These are phyloP conservation scores for Cercospora citrullina DNA, from an alignment of 2,329 filamentous ascomycete species.

Conservation along the genomic window DNA sequence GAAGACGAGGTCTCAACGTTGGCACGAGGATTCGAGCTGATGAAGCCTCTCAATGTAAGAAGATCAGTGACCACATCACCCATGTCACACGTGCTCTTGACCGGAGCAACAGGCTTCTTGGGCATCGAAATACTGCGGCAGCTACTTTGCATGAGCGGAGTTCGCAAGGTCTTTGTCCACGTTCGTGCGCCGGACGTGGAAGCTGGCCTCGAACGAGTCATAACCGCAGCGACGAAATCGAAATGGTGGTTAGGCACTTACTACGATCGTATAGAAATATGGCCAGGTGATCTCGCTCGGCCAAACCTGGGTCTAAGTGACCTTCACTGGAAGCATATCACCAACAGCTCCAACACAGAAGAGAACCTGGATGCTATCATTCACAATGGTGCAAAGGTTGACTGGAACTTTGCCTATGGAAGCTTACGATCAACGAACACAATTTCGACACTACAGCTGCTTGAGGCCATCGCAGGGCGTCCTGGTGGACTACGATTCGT, in stretches of 20 bases:
- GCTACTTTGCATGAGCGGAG: background rate
- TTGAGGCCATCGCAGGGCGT: background rate
- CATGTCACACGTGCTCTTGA: background rate
- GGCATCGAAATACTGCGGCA: background rate
- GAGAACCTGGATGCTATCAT: background rate
- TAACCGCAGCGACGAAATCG: background rate
- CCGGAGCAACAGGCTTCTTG: background rate
- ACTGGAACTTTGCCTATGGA: background rate
- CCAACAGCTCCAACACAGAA: background rate
- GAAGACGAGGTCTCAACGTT: background rate
- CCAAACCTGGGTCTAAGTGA: background rate
- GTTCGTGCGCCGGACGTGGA: background rate
- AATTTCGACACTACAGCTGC: background rate
- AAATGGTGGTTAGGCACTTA: background rate
- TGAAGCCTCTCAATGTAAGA: background rate
- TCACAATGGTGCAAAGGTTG: background rate
- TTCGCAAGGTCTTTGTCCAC: background rate
- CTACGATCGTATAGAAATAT: background rate
- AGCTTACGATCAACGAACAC: background rate
- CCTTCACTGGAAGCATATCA: background rate
- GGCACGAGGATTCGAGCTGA: background rate
- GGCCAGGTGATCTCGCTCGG: background rate
- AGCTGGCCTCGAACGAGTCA: background rate
- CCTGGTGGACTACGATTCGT: background rate
- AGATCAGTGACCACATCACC: background rate